A percentile compares a stretch with the other conserved stretches of the same genome.
phyloP scores from a whole-genome alignment of 179 eudicot genomes.

The Spergularia azorica region DNA sequence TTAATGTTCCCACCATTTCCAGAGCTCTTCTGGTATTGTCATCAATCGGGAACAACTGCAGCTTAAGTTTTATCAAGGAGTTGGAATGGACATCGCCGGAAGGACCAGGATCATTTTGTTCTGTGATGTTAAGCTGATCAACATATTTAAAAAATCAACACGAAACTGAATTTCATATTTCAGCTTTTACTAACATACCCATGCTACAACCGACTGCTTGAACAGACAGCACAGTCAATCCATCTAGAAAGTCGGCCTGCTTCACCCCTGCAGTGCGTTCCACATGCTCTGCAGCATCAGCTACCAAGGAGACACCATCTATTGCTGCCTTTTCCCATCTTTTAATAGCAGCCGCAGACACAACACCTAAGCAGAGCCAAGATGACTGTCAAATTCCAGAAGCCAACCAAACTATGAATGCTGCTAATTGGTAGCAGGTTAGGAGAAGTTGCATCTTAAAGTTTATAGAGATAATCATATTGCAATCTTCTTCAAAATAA shows the following conservation, averaged over 20 bases:
- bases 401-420: too few species aligned
- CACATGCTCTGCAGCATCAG: conserved; percentile 98
- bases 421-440: too few species aligned
- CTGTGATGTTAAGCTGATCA: conserved; percentile 26
- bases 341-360: conserved; percentile 71
- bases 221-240: conserved; percentile 32
- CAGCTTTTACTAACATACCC: conserved; percentile 28
- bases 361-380: conserved; percentile 36
- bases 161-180: neutral
- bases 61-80: conserved; percentile 56
- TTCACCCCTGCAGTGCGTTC: conserved; percentile 63
- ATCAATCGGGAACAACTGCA: conserved; percentile 92
- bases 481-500: too few species aligned
- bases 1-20: conserved; percentile 60
- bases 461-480: too few species aligned
- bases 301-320: conserved; percentile 97
- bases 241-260: conserved; percentile 45
- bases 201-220: conserved; percentile 26
- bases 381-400: neutral
- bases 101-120: conserved; percentile 26
- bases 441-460: too few species aligned
- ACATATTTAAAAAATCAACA: neutral
- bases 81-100: conserved; percentile 30
- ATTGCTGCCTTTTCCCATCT: conserved; percentile 98
- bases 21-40: conserved; percentile 76